Base-by-base conservation (phyloP, 2,329 filamentous ascomycete species). In the Amesomyces nigricolor region DNA sequence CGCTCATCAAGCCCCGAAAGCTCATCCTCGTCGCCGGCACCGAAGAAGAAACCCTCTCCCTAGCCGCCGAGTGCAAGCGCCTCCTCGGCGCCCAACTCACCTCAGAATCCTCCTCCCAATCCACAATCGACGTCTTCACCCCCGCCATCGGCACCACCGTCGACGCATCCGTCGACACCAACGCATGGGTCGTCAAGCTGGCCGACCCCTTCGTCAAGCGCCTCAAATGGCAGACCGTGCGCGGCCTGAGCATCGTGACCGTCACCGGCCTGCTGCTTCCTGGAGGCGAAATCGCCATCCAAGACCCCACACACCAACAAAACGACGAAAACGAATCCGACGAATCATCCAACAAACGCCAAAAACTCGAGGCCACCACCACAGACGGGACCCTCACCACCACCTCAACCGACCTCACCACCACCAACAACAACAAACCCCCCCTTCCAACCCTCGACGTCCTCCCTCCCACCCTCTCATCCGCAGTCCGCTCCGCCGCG, bases 121-220 rank as follows among this genome's bases (percentile, higher is more conserved):
- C 11, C 45, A 73, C 76, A 16, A 79, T 83, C 37, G 85, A 91
- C 60, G 89, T 99, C 5, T 92, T 92, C 67, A 91, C 89, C 0
- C 94, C 94, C 1, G 71, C 75, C 9, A 76, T 89, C n/a, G 91
- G 91, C 22, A 76, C 80, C 35, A 75, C 78, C 13, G 79, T 99
- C 42, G 86, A 99, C 70, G 94, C 92, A 11, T 96, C 91, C 66
- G 92, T 97, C 42, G 94, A 99, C 68, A 97, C 92, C 5, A 96
- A 97, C 68, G 91, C 94, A 4, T 99, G 95, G 94, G 86, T 89
- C 22, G 88, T 99, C 58, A 95, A 91, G 71, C 79, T 99, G 16
- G 91, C 89, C 47, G 89, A 92, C 63, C 76, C 82, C 44, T 82
- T 99, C 17, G 88, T 95, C 57, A 89, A 89, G 71, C 87, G 87